Evolutionary conservation across 2,329 filamentous ascomycete genomes (phyloP), one percentile per base, ranked within the genome.

Genomic region (Penicillium hesseltinei): DNA sequence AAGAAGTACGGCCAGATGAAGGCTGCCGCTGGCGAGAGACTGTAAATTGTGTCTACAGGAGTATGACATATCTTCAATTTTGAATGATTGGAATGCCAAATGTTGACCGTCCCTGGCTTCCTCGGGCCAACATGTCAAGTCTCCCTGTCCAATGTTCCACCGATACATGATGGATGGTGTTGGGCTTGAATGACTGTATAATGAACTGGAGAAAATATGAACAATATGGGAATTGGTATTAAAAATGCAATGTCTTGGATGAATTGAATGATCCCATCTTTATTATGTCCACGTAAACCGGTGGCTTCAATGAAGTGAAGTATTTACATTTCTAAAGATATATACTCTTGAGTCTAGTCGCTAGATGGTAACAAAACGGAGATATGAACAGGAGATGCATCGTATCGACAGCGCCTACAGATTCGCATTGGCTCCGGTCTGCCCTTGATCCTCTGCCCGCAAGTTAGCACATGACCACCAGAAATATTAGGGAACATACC

Each of bases 1-100:
- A 78, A 78, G 75, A 79, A 78, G 69, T 79, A 77, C 64, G 76
- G 76, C 39, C 69, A 71, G 64, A 66, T 67, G 64, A 76, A 76
- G 69, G 69, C 67, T 17, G 73, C 73, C 46, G 66, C 65, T 40
- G 73, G 73, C 31, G 70, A 74, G 69, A 66, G 56, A 48, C 31
- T 70, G 64, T 69, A 68, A 67, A 62, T 48, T 27, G 23, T 39
- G 31, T 57, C 36, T 25, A 10, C 31, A 36, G 43, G 50, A 57
- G 15, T 13, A 29, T 42, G 53, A 57, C 47, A 40, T 36, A 36
- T 31, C 25, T 56, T 53, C 49, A 42, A 53, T 46, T 49, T 39
- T 29, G 39, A 45, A 43, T 48, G 35, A 61, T 49, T 48, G 50
- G 53, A 56, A 54, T 60, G 56, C 54, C 54, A 63, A 45, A 63